Evolutionary conservation across 306 rosid genomes (phyloP), one percentile per base, ranked within the genome.

Genomic region (Cotoneaster glaucophyllus): DNA sequence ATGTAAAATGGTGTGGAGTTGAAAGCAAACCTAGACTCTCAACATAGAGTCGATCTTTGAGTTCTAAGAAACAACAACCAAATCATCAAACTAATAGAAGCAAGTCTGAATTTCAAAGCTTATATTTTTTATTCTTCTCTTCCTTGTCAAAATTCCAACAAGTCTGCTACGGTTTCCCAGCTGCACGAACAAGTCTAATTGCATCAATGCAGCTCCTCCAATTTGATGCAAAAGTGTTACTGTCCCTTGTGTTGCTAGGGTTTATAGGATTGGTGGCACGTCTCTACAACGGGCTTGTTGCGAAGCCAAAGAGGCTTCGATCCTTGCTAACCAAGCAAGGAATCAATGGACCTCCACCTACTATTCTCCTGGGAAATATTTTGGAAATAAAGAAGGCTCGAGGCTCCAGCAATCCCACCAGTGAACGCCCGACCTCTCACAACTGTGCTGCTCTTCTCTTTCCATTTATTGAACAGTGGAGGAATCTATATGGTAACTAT

Each of bases 261-360:
- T 6, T 76, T 1, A 3, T 76, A n/a, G 65, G 39, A 3, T 68
- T 78, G 71, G 22, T 82, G 53, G 65, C 71, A 34, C 73, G 32
- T 19, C 17, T 83, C 44, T 76, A 81, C 15, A 69, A 24, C 34
- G 32, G 17, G 14, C 22, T 83, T 3, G 82, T 86, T 50, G 24
- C 24, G 28, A 77, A 81, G 76, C 89, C 87, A 13, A 31, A 65
- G 44, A 74, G 81, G 50, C 80, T 83, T 67, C 69, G 85, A 1
- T 73, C 85, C 32, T 18, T 29, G 73, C 70, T 86, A 18, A 66
- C 56, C 29, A 81, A 83, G 19, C 91, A 87, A 85, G 86, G 91
- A 10, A 81, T 83, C 67, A 79, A 7, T 6, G 91, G 91, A 43
- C 87, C 91, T 15, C 74, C 79, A 5, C 76, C 84, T 29, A 56